phyloP scores from a whole-genome alignment of 257 asterid species.

The Linaria vulgaris region DNA sequence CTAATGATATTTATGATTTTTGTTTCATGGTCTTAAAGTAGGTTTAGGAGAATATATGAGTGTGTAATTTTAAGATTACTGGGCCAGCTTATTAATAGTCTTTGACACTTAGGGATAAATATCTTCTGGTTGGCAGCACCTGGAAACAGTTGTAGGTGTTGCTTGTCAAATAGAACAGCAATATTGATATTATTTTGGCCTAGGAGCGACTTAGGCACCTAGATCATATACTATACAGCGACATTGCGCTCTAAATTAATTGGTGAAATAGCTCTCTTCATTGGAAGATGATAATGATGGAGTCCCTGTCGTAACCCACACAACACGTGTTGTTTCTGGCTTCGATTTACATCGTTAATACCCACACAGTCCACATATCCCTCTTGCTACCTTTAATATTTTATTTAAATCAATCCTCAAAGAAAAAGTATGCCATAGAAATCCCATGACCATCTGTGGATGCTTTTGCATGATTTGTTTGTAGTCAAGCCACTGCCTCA shows the following conservation, averaged over 20 bases:
- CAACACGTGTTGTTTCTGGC: too few species aligned
- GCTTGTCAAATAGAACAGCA: not conserved
- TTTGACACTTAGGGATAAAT: too few species aligned
- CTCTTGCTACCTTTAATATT: not conserved
- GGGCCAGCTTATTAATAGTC: too few species aligned
- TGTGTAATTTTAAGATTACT: not conserved
- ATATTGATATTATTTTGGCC: not conserved
- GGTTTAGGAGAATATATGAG: not conserved
- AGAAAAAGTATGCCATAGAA: not conserved
- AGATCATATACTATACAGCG: not conserved
- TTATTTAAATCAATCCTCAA: not conserved
- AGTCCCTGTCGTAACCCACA: too few species aligned
- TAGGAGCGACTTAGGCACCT: conserved; percentile 1
- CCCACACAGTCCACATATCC: not conserved
- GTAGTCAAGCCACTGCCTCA: not conserved
- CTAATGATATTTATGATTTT: too few species aligned
- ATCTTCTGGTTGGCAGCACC: too few species aligned
- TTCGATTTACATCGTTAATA: not conserved
- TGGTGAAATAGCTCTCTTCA: not conserved
- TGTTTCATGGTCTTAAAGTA: too few species aligned
- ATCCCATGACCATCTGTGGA: not conserved
- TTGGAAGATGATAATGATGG: too few species aligned
- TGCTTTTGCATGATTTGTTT: not conserved
- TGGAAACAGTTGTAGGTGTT: too few species aligned
- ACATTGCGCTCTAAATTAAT: not conserved